phyloP scores from a whole-genome alignment of 176 grass and related monocot species.

The Tuctoria greenei region DNA sequence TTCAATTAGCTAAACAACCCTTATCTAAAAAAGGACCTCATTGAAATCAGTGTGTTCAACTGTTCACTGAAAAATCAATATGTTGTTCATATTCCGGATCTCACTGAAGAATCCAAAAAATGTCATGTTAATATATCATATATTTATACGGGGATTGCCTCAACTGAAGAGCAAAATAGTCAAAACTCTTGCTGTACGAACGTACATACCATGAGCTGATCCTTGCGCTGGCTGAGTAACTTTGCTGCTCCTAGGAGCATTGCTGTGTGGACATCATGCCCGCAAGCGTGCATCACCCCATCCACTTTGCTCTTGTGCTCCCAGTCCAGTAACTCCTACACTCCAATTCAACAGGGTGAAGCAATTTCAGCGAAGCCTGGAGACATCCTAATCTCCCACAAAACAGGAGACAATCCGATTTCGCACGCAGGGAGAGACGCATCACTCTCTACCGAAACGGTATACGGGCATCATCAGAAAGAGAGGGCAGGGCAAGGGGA shows the following conservation, averaged over 20 bases:
- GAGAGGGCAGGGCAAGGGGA: background rate
- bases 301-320: slow-evolving; percentile 86
- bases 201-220: slow-evolving; percentile 54
- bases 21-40: too few relatives aligned
- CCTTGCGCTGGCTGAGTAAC: slow-evolving; percentile 75
- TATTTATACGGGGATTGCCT: background rate
- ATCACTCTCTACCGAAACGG: background rate
- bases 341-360: background rate
- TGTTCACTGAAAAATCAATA: too few relatives aligned
- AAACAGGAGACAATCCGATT: background rate
- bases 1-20: too few relatives aligned
- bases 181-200: background rate
- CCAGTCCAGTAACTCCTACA: slow-evolving; percentile 87
- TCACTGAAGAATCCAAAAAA: background rate
- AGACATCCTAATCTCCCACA: background rate
- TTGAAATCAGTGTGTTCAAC: background rate
- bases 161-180: background rate
- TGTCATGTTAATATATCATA: background rate
- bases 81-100: background rate
- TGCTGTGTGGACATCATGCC: slow-evolving; percentile 80
- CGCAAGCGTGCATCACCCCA: slow-evolving; percentile 90
- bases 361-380: background rate
- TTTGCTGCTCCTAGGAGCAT: slow-evolving; percentile 93
- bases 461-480: background rate
- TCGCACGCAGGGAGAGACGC: background rate